phyloP scores from a whole-genome alignment of 768 basidiomycete species.

The Hysterangium stoloniferum region DNA sequence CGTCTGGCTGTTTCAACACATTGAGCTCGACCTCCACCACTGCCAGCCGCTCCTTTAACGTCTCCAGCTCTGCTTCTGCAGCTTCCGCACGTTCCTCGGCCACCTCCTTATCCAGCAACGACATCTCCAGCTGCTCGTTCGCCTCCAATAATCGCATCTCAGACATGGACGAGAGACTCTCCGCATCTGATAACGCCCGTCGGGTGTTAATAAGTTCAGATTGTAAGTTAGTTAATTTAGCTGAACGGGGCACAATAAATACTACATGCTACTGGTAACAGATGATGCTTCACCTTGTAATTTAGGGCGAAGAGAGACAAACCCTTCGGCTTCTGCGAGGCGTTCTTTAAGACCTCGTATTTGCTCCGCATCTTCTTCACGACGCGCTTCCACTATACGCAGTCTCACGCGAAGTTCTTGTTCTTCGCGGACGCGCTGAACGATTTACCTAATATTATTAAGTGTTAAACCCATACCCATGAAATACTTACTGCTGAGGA shows the following conservation, averaged over 20 bases:
- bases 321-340: slow-evolving; percentile 77
- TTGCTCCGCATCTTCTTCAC: slow-evolving; percentile 77
- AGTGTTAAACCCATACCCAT: no score
- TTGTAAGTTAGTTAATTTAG: slow-evolving; percentile 75
- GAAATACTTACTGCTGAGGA: neutral
- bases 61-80: slow-evolving; percentile 71
- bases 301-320: slow-evolving; percentile 80
- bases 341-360: slow-evolving; percentile 79
- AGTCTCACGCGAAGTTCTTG: slow-evolving; percentile 81
- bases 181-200: slow-evolving; percentile 69
- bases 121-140: slow-evolving; percentile 90
- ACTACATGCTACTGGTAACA: neutral
- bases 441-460: no score
- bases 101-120: slow-evolving; percentile 91
- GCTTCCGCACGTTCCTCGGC: slow-evolving; percentile 89
- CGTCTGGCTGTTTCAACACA: slow-evolving; percentile 54
- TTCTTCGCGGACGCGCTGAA: slow-evolving; percentile 37
- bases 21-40: slow-evolving; percentile 78
- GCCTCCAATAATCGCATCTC: slow-evolving; percentile 69
- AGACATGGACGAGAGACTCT: slow-evolving; percentile 63
- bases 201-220: slow-evolving; percentile 69
- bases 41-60: slow-evolving; percentile 68
- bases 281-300: slow-evolving; percentile 43
- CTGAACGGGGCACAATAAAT: slow-evolving; percentile 21
- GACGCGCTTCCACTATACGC: slow-evolving; percentile 78